Base-by-base conservation (phyloP, 1,284 basidiomycete species). In the Malassezia obtusa region DNA sequence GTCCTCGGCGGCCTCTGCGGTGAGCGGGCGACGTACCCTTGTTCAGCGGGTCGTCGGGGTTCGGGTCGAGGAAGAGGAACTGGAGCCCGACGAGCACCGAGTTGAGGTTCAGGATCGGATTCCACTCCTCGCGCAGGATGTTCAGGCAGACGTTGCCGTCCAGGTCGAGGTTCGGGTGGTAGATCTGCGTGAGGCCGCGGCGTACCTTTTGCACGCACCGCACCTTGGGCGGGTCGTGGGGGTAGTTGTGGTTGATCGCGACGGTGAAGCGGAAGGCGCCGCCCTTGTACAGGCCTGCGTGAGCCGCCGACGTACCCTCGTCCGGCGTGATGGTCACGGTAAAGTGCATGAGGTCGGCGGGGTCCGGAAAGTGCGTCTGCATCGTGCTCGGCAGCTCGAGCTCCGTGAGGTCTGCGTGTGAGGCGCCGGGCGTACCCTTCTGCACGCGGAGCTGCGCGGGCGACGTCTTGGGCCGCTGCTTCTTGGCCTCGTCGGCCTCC, bases 71-170 rank as follows among this genome's bases (percentile, higher is more conserved):
- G 80, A 99, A 98, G 41, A 99, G 81, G 75, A 95, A 98, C 75
- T 98, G 91, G 56, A 99, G 77, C 32, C 94, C 94, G 61, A 96
- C 89, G 84, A 95, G 90, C 60, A 98, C 87, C 32, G 89, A 88
- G 75, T 90, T 95, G 51, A 96, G 80, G 76, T 95, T 96, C 48
- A 98, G 80, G 4, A 96, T 94, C 14, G 94, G 94, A 74, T 99
- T 99, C 94, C 94, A 99, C 78, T 98, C 94, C 79, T 98, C 94
- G 74, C 94, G 83, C 56, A 98, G 80, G 68, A 98, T 96, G 78
- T 98, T 98, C 30, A 77, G 71, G 58, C 76, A 77, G 33, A 96
- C 89, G 64, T 95, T 95, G 45, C 91, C 91, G 41, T 96, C 89
- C 31, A 95, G 81, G 76, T 99, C 92, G 43, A 99, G 84, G 71